These are phyloP conservation scores for Sclerotinia subarctica DNA, from an alignment of 2,329 filamentous ascomycete genomes.

Conservation along the genomic window DNA sequence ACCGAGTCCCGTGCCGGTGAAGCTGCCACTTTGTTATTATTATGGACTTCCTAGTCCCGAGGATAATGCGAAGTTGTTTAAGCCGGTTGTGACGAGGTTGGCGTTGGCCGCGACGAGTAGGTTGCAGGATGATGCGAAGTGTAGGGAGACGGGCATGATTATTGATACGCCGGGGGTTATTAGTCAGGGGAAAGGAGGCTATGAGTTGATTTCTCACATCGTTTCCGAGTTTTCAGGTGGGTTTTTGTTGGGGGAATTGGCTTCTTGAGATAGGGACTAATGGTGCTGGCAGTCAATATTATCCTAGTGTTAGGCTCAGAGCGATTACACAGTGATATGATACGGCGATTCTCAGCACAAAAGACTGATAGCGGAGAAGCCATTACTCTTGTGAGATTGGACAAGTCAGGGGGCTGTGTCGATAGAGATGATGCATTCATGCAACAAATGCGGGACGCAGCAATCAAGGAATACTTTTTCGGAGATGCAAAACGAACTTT, in stretches of 20 bases:
- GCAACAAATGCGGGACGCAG: conserved; percentile 68
- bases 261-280: not conserved
- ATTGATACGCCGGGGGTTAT: conserved; percentile 77
- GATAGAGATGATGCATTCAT: conserved; percentile 72
- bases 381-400: conserved; percentile 72
- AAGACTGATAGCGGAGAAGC: conserved; percentile 60
- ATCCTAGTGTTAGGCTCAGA: conserved; percentile 81
- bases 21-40: conserved; percentile 87
- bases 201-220: conserved; percentile 80
- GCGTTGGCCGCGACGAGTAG: conserved; percentile 75
- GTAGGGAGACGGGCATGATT: conserved; percentile 72
- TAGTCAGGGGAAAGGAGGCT: conserved; percentile 60
- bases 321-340: conserved; percentile 70
- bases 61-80: conserved; percentile 70
- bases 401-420: conserved; percentile 82
- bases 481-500: conserved; percentile 73
- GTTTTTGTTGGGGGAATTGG: not conserved
- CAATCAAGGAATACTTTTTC: conserved; percentile 93
- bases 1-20: conserved; percentile 82
- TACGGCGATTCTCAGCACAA: conserved; percentile 60
- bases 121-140: conserved; percentile 69
- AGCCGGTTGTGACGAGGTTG: conserved; percentile 69
- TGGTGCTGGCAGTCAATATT: conserved; percentile 58
- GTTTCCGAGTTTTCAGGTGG: conserved; percentile 63
- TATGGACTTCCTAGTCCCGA: conserved; percentile 73